These are phyloP conservation scores for Aplosporella prunicola DNA, from an alignment of 2,329 filamentous ascomycete genomes.

Conservation along the genomic window DNA sequence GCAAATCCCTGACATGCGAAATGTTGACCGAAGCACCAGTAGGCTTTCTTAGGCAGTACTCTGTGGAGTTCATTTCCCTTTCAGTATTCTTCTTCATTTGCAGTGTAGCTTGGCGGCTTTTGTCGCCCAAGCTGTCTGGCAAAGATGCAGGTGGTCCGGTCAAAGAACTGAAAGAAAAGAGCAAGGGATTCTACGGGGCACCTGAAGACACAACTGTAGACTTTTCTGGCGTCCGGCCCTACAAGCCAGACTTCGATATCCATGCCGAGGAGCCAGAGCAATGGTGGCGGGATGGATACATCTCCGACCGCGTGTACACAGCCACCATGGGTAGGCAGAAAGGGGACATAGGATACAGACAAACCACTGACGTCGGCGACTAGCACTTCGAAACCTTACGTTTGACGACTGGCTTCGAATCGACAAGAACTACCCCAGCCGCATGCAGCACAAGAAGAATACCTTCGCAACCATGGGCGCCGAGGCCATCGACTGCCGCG, in stretches of 20 bases:
- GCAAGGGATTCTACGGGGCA: conserved; percentile 3
- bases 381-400: background rate
- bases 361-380: too few species aligned
- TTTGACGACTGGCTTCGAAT: conserved; percentile 6
- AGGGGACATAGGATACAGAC: too few species aligned
- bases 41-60: too few species aligned
- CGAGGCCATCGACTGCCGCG: conserved; percentile 3
- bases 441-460: conserved; percentile 4
- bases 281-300: conserved; percentile 2
- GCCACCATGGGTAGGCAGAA: conserved; percentile 6
- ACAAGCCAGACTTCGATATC: background rate
- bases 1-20: too few species aligned
- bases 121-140: too few species aligned
- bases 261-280: background rate
- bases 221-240: background rate
- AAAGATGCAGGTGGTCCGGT: too few species aligned
- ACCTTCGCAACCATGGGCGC: background rate
- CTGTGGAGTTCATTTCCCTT: too few species aligned
- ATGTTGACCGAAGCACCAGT: too few species aligned
- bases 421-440: conserved; percentile 2
- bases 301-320: background rate
- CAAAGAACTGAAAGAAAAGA: too few species aligned
- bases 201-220: background rate
- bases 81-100: too few species aligned
- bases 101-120: too few species aligned